Evolutionary conservation across 306 rosid species (phyloP), one percentile per base, ranked within the genome.

Genomic region (Alnus glutinosa): DNA sequence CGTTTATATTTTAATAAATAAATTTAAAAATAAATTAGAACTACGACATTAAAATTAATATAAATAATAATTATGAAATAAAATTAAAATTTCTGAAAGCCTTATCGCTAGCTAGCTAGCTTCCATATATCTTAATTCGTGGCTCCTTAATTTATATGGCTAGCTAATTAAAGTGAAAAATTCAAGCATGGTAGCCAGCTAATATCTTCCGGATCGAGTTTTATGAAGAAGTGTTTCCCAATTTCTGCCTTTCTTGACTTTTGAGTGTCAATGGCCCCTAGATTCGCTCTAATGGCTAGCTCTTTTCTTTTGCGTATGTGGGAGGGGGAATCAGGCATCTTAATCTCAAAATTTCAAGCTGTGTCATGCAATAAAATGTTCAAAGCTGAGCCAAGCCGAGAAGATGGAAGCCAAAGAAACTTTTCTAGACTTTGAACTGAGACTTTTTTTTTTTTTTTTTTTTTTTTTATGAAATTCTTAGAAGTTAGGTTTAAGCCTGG

Each of bases 401-500:
- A 23, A 23, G 28, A 23, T 23, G 0, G 4, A 19, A 7, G 19
- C 18, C 19, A 42, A 67, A n/a, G 51, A 42, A 68, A 68, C 42
- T 5, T 28, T 66, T 44, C 62, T 39, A 54, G 12, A 36, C 59
- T 74, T 86, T 80, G 81, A 86, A 79, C 47, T 58, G 61, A 74
- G 76, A 73, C 57, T 54, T 34, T 23, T 23, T 23, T 23, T 23
- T 23, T 23, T 23, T 23, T 23, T 23, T 23, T 23, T 23, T 23
- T 23, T 23, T 23, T 23, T 23, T 23, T 23, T 23, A 23, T 23
- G 28, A 23, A 87, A 84, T 79, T 75, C 30, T 72, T 61, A 66
- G 68, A 77, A 71, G 90, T 80, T 87, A 87, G 90, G 90, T 84
- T 85, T 77, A 71, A 70, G 88, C 70, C 52, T 77, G 85, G 69